Base-by-base conservation (phyloP, 2,329 filamentous ascomycete species). In the Neurospora sp. region DNA sequence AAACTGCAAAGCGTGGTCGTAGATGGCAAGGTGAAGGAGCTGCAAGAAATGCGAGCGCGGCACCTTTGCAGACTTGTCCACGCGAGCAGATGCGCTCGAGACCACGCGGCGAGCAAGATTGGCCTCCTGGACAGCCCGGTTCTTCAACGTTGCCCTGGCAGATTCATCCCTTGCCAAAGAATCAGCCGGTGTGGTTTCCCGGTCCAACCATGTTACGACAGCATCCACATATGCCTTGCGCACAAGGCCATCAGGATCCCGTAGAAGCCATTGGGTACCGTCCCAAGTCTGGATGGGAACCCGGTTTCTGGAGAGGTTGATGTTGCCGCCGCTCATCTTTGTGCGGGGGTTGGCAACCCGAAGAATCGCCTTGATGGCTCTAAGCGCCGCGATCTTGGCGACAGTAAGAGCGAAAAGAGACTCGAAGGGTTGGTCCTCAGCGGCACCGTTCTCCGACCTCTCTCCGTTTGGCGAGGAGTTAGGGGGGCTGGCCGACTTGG, bases 221-320 rank as follows among this genome's bases (percentile, higher is more conserved):
- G 93, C 92, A 78, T 97, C 92, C 6, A 90, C 88, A 75, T 98
- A 99, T 0, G 93, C 92, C 77, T 90, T 90, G 69, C 94, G 88
- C 40, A 98, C 93, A 39, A 88, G 85, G 39, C 88, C 88, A 75
- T 94, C 90, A 0, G 88, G 85, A 76, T 97, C 95, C 43, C 91
- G 89, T 23, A 98, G 82, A 65, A 98, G 87, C 92, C 93, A 97
- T 72, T 97, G 93, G 0, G 94, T 97, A n/a, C 92, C 93, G 79
- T 98, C 94, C 96, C 96, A 99, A 0, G 94, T 91, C 69, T 91
- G 87, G 8, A 97, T 85, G 0, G 92, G 89, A 0, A 96, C 92
- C 52, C 85, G 88, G 77, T 91, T 92, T 72, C 93, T 87, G 6
- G 89, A 88, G 68, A 96, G 86, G 38, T 87, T 87, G 68, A 83